These are phyloP conservation scores for Rosa chinensis DNA, from an alignment of 306 rosid species.

Conservation along the genomic window DNA sequence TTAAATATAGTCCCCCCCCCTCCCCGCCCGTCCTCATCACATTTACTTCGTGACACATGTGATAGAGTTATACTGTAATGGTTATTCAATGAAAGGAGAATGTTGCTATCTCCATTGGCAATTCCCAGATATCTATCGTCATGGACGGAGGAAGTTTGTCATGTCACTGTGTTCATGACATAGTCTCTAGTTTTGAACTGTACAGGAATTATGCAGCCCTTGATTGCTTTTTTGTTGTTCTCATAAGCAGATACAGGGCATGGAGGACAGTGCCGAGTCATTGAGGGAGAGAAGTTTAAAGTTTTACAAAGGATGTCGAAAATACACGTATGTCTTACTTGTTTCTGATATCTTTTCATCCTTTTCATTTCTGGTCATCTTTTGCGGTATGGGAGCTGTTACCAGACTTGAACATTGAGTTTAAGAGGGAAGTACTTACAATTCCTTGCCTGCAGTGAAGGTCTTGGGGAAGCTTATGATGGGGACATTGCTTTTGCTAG, in stretches of 20 bases:
- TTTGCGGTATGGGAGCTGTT: conserved; percentile 6
- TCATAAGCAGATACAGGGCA: conserved; percentile 75
- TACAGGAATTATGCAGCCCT: conserved; percentile 3
- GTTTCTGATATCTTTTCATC: conserved; percentile 1
- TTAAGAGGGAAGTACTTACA: conserved; percentile 25
- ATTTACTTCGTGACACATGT: not conserved
- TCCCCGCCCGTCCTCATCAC: not conserved
- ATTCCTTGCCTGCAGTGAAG: conserved; percentile 66
- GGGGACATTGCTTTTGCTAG: conserved; percentile 99
- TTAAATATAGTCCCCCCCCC: not conserved
- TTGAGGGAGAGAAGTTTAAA: conserved; percentile 90
- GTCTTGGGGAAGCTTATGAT: conserved; percentile 98
- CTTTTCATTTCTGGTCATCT: not conserved
- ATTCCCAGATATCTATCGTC: not conserved
- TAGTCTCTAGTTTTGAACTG: not conserved
- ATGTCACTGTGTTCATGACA: not conserved
- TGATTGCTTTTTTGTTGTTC: conserved; percentile 34
- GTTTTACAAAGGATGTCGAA: conserved; percentile 97
- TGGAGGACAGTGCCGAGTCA: conserved; percentile 98
- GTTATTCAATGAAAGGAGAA: not conserved
- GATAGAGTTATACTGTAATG: not conserved
- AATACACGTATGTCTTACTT: conserved; percentile 79
- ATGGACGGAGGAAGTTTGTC: not conserved
- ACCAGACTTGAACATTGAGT: not conserved
- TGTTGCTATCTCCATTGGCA: not conserved